Conservation (phyloP, 2,329 filamentous ascomycete genomes). For the Botryosphaeria agaves region DNA sequence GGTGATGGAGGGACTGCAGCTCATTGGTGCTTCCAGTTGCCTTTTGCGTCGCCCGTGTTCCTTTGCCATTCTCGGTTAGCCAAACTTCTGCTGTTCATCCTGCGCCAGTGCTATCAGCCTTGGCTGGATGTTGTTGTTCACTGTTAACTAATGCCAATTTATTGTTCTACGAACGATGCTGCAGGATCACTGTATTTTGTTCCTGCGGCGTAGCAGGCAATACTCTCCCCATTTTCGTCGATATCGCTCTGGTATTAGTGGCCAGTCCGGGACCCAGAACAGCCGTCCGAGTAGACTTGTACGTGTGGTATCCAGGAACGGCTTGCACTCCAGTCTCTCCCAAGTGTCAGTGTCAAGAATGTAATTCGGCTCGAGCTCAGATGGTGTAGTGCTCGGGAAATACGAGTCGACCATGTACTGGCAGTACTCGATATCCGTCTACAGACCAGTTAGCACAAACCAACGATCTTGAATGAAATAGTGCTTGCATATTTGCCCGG, state of each 20-base stretch:
- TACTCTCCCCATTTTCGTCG: conserved; percentile 74
- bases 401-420: conserved; percentile 78
- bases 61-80: too few relatives aligned
- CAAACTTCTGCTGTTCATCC: too few relatives aligned
- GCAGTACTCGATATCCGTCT: conserved; percentile 56
- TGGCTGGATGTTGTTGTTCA: too few relatives aligned
- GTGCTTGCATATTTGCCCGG: conserved; percentile 59
- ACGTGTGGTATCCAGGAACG: conserved; percentile 62
- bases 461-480: conserved; percentile 1
- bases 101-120: too few relatives aligned
- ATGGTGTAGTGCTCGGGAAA: conserved; percentile 42
- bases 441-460: conserved; percentile 6
- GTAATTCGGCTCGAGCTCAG: conserved; percentile 65
- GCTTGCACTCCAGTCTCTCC: conserved; percentile 57
- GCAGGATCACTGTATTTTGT: too few relatives aligned
- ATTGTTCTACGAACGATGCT: too few relatives aligned
- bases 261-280: conserved; percentile 63
- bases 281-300: conserved; percentile 60
- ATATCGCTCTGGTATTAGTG: conserved; percentile 50
- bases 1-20: too few relatives aligned
- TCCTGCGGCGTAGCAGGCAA: conserved; percentile 55
- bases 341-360: conserved; percentile 56
- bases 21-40: too few relatives aligned
- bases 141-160: too few relatives aligned
- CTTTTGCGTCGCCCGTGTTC: too few relatives aligned